Base-by-base conservation (phyloP, 2,329 filamentous ascomycete genomes). In the Mycogone perniciosa region DNA sequence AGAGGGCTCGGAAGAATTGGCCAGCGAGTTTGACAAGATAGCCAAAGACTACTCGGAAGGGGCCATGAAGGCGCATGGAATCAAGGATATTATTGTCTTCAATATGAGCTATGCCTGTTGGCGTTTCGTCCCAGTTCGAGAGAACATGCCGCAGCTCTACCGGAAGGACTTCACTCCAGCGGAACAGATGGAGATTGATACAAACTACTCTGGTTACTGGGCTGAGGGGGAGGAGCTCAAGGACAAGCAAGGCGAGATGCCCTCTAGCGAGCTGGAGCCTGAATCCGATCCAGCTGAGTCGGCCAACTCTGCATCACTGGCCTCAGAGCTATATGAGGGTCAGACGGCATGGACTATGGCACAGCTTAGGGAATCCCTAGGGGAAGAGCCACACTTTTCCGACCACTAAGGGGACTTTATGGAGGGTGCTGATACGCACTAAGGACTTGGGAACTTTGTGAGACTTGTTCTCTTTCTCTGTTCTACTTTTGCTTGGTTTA, bases 191-290 rank as follows among this genome's bases (percentile, higher is more conserved):
- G 1, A n/a, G 4, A 44, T 54, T 9, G 50, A 54, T 6, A 3
- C 6, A 3, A 7, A 7, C 4, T 54, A 35, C 37, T 43, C 50
- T 7, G 50, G 41, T 10, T 30, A 50, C 2, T 54, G 53, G 50
- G 44, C 38, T 6, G 47, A 50, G 31, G 37, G 31, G 3, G 38
- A 43, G 5, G 20, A 30, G 13, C 31, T 30, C 13, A 20, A 7
- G n/a, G 47, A 44, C 7, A 31, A 10, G 13, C 11, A 29, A 4
- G 30, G 11, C 3, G 43, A 35, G n/a, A 6, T 9, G 13, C 20
- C 6, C 13, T 7, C 20, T 20, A 20, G 20, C 20, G 20, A 20
- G 20, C 20, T 20, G 20, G 20, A 20, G 20, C 20, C 20, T 20
- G 20, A 20, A 20, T 20, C 20, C 20, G 20, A 20, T 20, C 3